A percentile compares a stretch with the other conserved stretches of the same genome.
Evolutionary conservation across 2,329 filamentous ascomycete species (phyloP).

Genomic region (Phyllachora maydis): DNA sequence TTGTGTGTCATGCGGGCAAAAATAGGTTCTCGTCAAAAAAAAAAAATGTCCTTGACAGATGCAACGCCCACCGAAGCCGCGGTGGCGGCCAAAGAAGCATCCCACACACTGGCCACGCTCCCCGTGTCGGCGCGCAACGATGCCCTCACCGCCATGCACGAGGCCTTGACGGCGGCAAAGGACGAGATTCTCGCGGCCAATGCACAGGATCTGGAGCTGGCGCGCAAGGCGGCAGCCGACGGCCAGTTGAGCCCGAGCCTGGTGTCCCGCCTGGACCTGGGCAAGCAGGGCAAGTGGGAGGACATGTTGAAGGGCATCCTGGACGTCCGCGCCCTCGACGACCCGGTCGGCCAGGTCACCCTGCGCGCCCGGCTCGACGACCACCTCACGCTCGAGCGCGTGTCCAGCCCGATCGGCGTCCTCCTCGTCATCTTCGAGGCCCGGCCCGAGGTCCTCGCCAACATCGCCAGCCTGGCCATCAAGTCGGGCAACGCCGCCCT

Average conservation of each 20-base stretch:
- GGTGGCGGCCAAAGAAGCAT: slow-evolving; percentile 57
- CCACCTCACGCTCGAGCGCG: slow-evolving; percentile 63
- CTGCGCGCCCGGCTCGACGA: slow-evolving; percentile 75
- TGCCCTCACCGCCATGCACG: slow-evolving; percentile 66
- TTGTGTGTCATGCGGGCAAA: not conserved
- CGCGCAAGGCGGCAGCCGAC: slow-evolving; percentile 49
- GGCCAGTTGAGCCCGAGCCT: slow-evolving; percentile 66
- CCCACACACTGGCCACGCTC: slow-evolving; percentile 65
- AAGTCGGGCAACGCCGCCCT: slow-evolving; percentile 97
- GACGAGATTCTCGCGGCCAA: slow-evolving; percentile 74
- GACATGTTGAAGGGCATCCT: slow-evolving; percentile 94
- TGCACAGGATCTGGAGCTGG: slow-evolving; percentile 56
- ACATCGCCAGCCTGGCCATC: slow-evolving; percentile 86
- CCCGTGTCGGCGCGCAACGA: slow-evolving; percentile 59
- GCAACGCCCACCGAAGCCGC: slow-evolving; percentile 63
- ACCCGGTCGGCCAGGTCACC: slow-evolving; percentile 82
- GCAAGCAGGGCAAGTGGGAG: slow-evolving; percentile 78
- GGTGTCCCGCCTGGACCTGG: slow-evolving; percentile 72
- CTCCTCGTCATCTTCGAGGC: slow-evolving; percentile 97
- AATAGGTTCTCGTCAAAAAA: too few species aligned
- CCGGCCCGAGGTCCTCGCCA: slow-evolving; percentile 92
- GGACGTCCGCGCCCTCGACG: slow-evolving; percentile 64
- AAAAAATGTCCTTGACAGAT: slow-evolving; percentile 92
- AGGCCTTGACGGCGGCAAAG: slow-evolving; percentile 48
- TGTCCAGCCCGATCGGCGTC: slow-evolving; percentile 92